These are phyloP conservation scores for Dendrobium nobile DNA, from an alignment of 106 monocot species.

Conservation along the genomic window DNA sequence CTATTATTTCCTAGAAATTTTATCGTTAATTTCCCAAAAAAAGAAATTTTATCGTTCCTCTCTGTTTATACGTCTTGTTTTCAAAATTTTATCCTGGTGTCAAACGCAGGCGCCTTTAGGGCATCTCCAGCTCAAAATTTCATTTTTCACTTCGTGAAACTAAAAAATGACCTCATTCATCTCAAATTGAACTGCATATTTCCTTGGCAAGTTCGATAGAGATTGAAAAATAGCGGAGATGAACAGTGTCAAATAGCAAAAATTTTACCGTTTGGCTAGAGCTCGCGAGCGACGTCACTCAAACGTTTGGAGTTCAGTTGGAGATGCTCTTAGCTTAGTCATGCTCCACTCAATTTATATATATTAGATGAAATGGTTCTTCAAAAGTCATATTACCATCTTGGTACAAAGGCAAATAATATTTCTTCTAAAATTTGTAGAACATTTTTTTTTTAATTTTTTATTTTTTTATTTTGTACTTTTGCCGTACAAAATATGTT, in stretches of 20 bases:
- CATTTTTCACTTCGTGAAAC: no score
- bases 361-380: not conserved
- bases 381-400: not conserved
- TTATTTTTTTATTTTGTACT: not conserved
- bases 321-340: not conserved
- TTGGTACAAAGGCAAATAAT: not conserved
- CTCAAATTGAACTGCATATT: no score
- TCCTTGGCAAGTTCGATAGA: no score
- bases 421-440: not conserved
- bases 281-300: no score
- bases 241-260: no score
- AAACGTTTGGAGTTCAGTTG: not conserved
- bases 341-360: not conserved
- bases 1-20: not conserved
- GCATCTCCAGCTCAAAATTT: no score
- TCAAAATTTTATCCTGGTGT: no score
- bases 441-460: not conserved
- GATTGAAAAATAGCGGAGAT: no score
- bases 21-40: slow-evolving; percentile 14
- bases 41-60: slow-evolving; percentile 27
- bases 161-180: no score
- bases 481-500: not conserved
- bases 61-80: slow-evolving; percentile 21
- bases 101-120: no score
- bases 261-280: no score